These are phyloP conservation scores for Ophiostoma quercus DNA, from an alignment of 2,329 filamentous ascomycete genomes.

Conservation along the genomic window DNA sequence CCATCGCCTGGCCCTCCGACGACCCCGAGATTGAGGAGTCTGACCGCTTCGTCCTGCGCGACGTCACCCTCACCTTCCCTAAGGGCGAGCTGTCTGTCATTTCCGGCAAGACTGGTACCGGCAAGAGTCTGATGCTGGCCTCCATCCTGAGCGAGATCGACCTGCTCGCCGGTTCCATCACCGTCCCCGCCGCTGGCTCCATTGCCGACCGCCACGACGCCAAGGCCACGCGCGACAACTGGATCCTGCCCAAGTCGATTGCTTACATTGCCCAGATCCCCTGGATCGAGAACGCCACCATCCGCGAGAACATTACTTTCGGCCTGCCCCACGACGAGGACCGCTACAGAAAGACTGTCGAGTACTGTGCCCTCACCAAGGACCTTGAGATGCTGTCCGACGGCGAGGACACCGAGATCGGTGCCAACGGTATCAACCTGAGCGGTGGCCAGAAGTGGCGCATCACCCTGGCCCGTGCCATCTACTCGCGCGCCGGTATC, in stretches of 20 bases:
- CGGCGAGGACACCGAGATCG: conserved; percentile 75
- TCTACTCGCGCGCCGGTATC: conserved; percentile 73
- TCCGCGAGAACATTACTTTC: conserved; percentile 74
- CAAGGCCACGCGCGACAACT: conserved; percentile 58
- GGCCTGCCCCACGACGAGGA: conserved; percentile 63
- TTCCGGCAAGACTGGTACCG: conserved; percentile 70
- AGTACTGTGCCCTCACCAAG: conserved; percentile 67
- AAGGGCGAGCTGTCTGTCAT: conserved; percentile 65
- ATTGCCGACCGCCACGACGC: conserved; percentile 54
- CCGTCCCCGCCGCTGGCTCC: conserved; percentile 47
- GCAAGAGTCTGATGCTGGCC: conserved; percentile 70
- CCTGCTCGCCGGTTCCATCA: conserved; percentile 57
- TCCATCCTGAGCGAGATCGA: conserved; percentile 73
- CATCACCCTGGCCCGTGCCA: conserved; percentile 69
- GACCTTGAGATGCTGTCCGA: conserved; percentile 72
- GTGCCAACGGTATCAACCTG: conserved; percentile 77
- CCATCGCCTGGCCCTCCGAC: conserved; percentile 70
- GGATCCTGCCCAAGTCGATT: conserved; percentile 64
- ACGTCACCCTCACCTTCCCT: conserved; percentile 63
- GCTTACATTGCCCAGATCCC: conserved; percentile 76
- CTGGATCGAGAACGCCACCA: conserved; percentile 78
- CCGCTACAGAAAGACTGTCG: conserved; percentile 66
- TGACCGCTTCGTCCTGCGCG: conserved; percentile 59
- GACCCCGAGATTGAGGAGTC: conserved; percentile 48
- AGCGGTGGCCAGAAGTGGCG: conserved; percentile 82